Percentiles rank a stretch among this genome's conserved stretches.
Evolutionary conservation across 1,139 yeast genomes (phyloP).

Genomic region (Sugiyamaella castrensis): DNA sequence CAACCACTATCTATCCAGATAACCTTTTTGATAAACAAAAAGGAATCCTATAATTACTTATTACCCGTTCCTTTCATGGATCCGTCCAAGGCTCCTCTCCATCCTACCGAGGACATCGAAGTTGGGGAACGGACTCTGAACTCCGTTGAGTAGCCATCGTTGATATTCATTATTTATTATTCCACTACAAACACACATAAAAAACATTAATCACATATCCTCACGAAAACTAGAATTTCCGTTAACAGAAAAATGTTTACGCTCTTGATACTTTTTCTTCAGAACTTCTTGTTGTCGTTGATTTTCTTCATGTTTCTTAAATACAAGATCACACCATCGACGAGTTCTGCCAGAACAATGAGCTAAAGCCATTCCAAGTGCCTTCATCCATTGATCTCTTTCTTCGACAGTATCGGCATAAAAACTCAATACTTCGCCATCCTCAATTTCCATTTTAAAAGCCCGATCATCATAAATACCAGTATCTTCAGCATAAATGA

Average conservation of each 20-base stretch:
- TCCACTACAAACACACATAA: too few species aligned
- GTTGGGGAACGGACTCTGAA: too few species aligned
- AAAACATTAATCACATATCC: slow-evolving; percentile 5
- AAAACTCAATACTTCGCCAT: slow-evolving; percentile 63
- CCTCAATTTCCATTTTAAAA: slow-evolving; percentile 58
- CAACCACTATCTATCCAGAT: too few species aligned
- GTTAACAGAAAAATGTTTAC: slow-evolving; percentile 13
- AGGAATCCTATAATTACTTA: too few species aligned
- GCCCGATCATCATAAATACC: slow-evolving; percentile 37
- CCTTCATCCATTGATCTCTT: slow-evolving; percentile 52
- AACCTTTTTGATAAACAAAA: too few species aligned
- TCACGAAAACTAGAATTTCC: slow-evolving; percentile 20
- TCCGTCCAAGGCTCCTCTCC: too few species aligned
- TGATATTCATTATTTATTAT: too few species aligned
- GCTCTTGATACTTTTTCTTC: slow-evolving; percentile 16
- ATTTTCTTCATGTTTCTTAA: slow-evolving; percentile 22
- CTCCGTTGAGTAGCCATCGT: too few species aligned
- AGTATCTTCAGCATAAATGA: slow-evolving; percentile 28
- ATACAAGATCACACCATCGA: slow-evolving; percentile 36
- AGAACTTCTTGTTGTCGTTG: slow-evolving; percentile 13
- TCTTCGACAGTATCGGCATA: slow-evolving; percentile 58
- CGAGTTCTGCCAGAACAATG: slow-evolving; percentile 30
- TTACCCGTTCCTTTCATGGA: too few species aligned
- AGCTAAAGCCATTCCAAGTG: slow-evolving; percentile 29
- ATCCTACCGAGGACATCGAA: too few species aligned